Conservation (phyloP, 2,329 filamentous ascomycete genomes). For the Colletotrichum tabaci region DNA sequence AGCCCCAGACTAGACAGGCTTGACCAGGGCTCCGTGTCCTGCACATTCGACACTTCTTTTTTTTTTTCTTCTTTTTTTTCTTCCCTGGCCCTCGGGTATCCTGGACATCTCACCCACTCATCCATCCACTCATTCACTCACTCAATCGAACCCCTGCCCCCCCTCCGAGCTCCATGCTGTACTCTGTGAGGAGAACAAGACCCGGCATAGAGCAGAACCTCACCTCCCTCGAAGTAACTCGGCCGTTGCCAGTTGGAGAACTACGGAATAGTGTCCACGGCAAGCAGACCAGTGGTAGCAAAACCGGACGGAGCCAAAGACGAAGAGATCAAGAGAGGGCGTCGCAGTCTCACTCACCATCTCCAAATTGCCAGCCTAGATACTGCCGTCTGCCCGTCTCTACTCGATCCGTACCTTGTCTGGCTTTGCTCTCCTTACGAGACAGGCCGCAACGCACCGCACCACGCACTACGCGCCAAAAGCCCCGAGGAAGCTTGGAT, state of each 20-base stretch:
- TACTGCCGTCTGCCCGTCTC: not conserved
- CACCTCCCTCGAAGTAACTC: not conserved
- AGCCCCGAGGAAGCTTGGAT: slow-evolving; percentile 39
- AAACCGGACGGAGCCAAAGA: not conserved
- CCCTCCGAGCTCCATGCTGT: slow-evolving; percentile 5
- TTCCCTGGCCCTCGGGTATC: slow-evolving; percentile 8
- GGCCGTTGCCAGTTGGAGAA: too few relatives aligned
- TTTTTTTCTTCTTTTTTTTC: slow-evolving; percentile 4
- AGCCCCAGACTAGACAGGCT: slow-evolving; percentile 32
- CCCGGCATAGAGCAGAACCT: not conserved
- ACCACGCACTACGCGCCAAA: slow-evolving; percentile 31
- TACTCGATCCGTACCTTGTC: slow-evolving; percentile 11
- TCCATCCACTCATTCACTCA: slow-evolving; percentile 5
- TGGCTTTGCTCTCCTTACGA: slow-evolving; percentile 19
- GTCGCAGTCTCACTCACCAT: slow-evolving; percentile 13
- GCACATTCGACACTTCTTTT: slow-evolving; percentile 20
- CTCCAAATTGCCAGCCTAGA: slow-evolving; percentile 19
- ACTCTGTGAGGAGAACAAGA: slow-evolving; percentile 7
- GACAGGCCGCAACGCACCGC: slow-evolving; percentile 28
- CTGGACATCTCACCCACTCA: slow-evolving; percentile 25
- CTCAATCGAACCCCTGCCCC: not conserved
- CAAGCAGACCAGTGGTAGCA: not conserved
- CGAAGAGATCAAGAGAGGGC: not conserved
- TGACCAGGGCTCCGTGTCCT: slow-evolving; percentile 39
- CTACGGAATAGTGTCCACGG: not conserved